Base-by-base conservation (phyloP, 2,329 filamentous ascomycete species). In the Curvularia lunata region DNA sequence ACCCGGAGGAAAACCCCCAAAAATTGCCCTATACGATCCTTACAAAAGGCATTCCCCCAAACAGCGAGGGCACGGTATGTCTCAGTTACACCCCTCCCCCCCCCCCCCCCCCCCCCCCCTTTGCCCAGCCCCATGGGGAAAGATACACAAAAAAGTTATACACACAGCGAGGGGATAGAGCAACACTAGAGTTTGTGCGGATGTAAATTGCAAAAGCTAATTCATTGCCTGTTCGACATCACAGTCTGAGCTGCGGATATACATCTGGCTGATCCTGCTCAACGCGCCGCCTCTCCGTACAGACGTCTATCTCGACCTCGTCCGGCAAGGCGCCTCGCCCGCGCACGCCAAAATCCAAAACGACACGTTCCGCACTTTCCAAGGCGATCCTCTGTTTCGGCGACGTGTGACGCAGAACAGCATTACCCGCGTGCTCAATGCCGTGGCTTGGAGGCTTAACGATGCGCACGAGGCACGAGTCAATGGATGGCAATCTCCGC, bases 331-430 rank as follows among this genome's bases (percentile, higher is more conserved):
- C 62, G 91, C 94, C 23, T 98, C 94, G 3, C 93, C 94, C 0
- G 93, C 92, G 45, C 97, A 99, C 80, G 88, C 91, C 70, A 99
- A 99, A 80, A 99, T 99, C 74, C 91, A 93, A 75, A 97, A 99
- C 78, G 95, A 99, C 77, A 97, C 95, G 40, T 98, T 98, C 77
- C 91, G 95, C 68, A 99, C 95, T 0, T 83, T 99, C 53, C 95
- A 95, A 30, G 97, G 94, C 50, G 95, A 99, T 72, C 93, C 94
- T n/a, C 86, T 99, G 34, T 99, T 98, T 82, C 91, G 95, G 61
- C 88, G 95, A 30, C 90, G 94, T 56, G 95, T 99, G 58, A 97
- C 92, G 56, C 95, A 99, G 78, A 96, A 96, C 60, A 96, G 91
- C 76, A 81, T 99, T 41, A 98, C 97, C 59, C 91, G 95, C 12